Base-by-base conservation (phyloP, 2,329 filamentous ascomycete genomes). In the Penicillium sp. region DNA sequence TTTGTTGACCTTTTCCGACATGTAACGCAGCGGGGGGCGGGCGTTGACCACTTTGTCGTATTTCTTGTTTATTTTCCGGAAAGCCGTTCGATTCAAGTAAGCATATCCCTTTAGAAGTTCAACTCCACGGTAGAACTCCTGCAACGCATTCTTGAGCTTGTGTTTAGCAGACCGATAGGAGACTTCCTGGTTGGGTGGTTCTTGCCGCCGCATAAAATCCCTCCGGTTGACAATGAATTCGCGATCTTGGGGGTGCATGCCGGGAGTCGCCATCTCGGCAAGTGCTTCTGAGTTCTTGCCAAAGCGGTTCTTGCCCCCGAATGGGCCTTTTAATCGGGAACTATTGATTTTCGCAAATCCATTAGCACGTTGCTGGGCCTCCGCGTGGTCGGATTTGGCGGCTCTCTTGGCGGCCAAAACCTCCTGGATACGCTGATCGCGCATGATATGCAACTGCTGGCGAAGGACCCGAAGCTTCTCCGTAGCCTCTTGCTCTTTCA, bases 51-150 rank as follows among this genome's bases (percentile, higher is more conserved):
- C 83, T 73, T 97, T 99, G 77, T 97, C 91, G 67, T 95, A 97
- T 71, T 99, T 99, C 70, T 99, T 99, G 72, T 95, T 96, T 65
- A 99, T 89, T 70, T 99, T 99, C 28, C 91, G 85, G 64, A 97
- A 97, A 0, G 90, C 93, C 0, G 89, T 95, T 41, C 89, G 82
- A 68, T 99, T 99, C 12, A 96, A 77, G 18, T 95, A 74, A 1
- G 90, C 86, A 62, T 95, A 99, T 0, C 89, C 88, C 72, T 96
- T 97, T 51, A 99, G 78, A 38, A 97, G 75, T 66, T 99, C 93
- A 12, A 99, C 77, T 0, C 88, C 87, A 16, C 92, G 86, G 67
- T 99, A 97, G 67, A 90, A 95, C 67, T 97, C 93, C 62, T 95
- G 88, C 41, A 97, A 71, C 0, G 93, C 93, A 40, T 89, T 75